These are phyloP conservation scores for Butyriboletus loyo DNA, from an alignment of 768 basidiomycete genomes.

Conservation along the genomic window DNA sequence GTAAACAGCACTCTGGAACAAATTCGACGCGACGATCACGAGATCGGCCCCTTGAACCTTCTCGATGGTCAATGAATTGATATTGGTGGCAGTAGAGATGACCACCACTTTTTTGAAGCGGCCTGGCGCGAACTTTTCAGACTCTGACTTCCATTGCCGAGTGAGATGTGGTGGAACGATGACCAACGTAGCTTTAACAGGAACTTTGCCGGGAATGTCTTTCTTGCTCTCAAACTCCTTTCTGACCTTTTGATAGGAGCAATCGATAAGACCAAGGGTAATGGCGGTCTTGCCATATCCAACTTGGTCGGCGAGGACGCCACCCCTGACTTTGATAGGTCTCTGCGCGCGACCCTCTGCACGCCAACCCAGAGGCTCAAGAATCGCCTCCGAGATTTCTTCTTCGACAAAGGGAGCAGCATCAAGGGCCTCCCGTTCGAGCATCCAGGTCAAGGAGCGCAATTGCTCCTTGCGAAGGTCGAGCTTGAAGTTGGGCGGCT, in stretches of 20 bases:
- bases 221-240: slow-evolving; percentile 55
- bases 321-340: slow-evolving; percentile 73
- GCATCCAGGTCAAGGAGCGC: slow-evolving; percentile 92
- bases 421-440: slow-evolving; percentile 64
- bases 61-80: slow-evolving; percentile 72
- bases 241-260: slow-evolving; percentile 51
- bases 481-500: slow-evolving; percentile 76
- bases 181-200: slow-evolving; percentile 77
- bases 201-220: slow-evolving; percentile 56
- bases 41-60: slow-evolving; percentile 81
- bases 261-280: slow-evolving; percentile 84
- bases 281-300: slow-evolving; percentile 98
- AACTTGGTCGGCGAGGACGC: slow-evolving; percentile 93
- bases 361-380: slow-evolving; percentile 87
- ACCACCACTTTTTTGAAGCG: slow-evolving; percentile 51
- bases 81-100: slow-evolving; percentile 63
- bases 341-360: slow-evolving; percentile 89
- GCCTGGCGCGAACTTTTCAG: slow-evolving; percentile 66
- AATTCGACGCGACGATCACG: slow-evolving; percentile 77
- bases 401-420: slow-evolving; percentile 84
- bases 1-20: slow-evolving; percentile 80
- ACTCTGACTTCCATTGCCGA: slow-evolving; percentile 87
- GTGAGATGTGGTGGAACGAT: slow-evolving; percentile 90
- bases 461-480: slow-evolving; percentile 80
- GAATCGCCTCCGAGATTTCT: slow-evolving; percentile 87